These are phyloP conservation scores for Ephemerocybe angulata DNA, from an alignment of 768 basidiomycete genomes.

Conservation along the genomic window DNA sequence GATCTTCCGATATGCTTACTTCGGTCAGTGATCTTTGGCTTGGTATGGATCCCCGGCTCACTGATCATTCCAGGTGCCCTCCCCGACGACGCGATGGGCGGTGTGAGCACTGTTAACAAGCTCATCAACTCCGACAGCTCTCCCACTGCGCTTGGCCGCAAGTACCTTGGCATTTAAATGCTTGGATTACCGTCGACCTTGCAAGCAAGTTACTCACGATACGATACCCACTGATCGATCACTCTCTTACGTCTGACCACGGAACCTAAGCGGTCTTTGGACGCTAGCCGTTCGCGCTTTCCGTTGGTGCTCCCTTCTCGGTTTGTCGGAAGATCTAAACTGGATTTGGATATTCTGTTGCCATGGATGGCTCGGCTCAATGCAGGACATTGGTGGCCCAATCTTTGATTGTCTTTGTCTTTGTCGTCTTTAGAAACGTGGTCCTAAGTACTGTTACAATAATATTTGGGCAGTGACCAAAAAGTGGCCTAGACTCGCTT, in stretches of 20 bases:
- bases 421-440: no score
- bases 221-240: not conserved
- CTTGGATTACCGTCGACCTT: no score
- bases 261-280: not conserved
- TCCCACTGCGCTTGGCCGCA: constrained; percentile 50
- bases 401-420: not conserved
- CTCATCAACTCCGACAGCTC: constrained; percentile 44
- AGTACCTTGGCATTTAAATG: constrained; percentile 40
- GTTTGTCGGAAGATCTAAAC: constrained; percentile 1
- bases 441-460: no score
- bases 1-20: constrained; percentile 47
- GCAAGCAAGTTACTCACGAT: not conserved
- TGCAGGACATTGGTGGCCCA: not conserved
- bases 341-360: constrained; percentile 4
- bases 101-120: constrained; percentile 52
- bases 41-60: not conserved
- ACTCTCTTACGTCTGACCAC: no score
- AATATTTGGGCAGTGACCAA: no score
- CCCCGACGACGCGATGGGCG: constrained; percentile 39
- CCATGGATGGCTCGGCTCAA: not conserved
- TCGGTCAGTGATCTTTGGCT: constrained; percentile 45
- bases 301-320: not conserved
- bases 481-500: no score
- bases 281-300: constrained; percentile 4
- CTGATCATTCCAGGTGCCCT: constrained; percentile 43